These are phyloP conservation scores for Arabidopsis thaliana DNA, from an alignment of 345 rosid species.

Conservation along the genomic window DNA sequence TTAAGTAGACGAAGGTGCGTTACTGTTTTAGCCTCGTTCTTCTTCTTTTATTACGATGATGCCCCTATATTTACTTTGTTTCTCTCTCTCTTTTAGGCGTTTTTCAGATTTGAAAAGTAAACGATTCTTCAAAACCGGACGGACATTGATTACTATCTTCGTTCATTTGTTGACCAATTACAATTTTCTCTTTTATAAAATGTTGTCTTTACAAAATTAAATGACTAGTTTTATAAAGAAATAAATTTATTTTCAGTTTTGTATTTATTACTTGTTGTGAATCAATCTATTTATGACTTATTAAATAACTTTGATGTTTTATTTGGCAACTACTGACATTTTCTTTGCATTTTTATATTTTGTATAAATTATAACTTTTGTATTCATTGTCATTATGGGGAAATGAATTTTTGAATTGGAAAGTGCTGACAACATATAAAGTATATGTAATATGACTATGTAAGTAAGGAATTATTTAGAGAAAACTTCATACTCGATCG, in stretches of 20 bases:
- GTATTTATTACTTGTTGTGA: constrained; percentile 1
- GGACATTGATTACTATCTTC: neutral
- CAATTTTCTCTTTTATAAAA: neutral
- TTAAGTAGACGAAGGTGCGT: constrained; percentile 4
- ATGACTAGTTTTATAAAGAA: no score
- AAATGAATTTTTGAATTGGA: neutral
- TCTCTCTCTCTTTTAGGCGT: neutral
- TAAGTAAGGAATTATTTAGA: neutral
- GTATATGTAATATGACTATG: neutral
- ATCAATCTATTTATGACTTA: no score
- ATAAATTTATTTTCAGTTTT: no score
- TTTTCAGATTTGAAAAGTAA: constrained; percentile 16
- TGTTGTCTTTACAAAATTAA: neutral
- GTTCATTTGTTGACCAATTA: neutral
- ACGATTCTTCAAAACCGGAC: neutral
- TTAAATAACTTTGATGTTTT: no score
- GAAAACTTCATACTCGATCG: neutral
- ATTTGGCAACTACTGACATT: no score
- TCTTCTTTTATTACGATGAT: neutral
- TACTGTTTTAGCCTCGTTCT: neutral
- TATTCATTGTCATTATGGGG: constrained; percentile 21
- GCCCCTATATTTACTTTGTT: constrained; percentile 1
- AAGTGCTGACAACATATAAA: neutral
- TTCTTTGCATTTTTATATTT: neutral
- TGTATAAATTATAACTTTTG: neutral